Conservation (phyloP, 2,329 filamentous ascomycete species). For the Fulvia fulva region DNA sequence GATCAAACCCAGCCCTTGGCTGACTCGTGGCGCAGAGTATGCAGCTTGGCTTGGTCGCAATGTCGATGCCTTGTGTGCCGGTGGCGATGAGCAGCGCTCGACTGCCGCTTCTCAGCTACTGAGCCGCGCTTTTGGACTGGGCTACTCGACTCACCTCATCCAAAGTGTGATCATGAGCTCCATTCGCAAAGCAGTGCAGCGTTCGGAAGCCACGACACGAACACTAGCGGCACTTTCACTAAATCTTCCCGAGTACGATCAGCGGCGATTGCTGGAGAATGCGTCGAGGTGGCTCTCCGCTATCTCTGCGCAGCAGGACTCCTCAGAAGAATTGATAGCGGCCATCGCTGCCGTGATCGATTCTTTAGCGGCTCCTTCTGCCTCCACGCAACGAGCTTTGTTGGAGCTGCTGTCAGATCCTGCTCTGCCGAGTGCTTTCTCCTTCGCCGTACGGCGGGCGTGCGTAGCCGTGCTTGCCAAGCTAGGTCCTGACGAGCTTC, state of each 20-base stretch:
- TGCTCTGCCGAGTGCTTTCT: conserved; percentile 16
- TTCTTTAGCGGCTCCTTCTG: conserved; percentile 15
- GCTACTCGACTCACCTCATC: conserved; percentile 50
- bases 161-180: conserved; percentile 7
- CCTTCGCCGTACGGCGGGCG: conserved; percentile 25
- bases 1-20: conserved; percentile 54
- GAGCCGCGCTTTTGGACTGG: conserved; percentile 63
- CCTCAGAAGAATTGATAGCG: background rate
- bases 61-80: conserved; percentile 40
- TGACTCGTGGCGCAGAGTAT: conserved; percentile 62
- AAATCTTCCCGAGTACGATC: conserved; percentile 26
- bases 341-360: conserved; percentile 14
- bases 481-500: conserved; percentile 30
- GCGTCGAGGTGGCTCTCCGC: conserved; percentile 31
- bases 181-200: background rate
- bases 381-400: conserved; percentile 19
- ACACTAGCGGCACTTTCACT: background rate
- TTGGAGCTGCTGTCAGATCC: conserved; percentile 24
- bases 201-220: background rate
- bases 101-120: conserved; percentile 40
- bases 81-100: conserved; percentile 16
- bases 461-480: conserved; percentile 25
- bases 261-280: conserved; percentile 42
- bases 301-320: background rate
- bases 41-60: conserved; percentile 67